Evolutionary conservation across 73 alveolate species (phyloP).

Genomic region (Tetrahymena malaccensis): DNA sequence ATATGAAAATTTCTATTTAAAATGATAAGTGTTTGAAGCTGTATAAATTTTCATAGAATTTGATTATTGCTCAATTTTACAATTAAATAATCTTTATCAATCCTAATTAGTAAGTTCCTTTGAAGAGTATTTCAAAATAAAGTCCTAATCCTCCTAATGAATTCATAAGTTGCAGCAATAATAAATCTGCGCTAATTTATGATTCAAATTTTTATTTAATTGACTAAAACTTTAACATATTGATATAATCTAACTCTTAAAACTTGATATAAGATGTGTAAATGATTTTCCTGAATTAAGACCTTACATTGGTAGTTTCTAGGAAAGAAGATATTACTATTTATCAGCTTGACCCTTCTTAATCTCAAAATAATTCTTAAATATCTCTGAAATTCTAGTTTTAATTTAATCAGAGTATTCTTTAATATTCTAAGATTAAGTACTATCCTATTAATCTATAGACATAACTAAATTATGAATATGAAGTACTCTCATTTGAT

Average conservation of each 20-base stretch:
- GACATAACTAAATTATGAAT: too few relatives aligned
- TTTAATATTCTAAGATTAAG: background rate
- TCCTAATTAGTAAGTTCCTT: too few relatives aligned
- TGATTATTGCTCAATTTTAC: background rate
- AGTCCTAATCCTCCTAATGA: background rate
- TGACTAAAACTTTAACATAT: background rate
- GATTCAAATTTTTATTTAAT: background rate
- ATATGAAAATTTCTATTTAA: too few relatives aligned
- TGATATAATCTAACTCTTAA: too few relatives aligned
- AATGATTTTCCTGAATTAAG: too few relatives aligned
- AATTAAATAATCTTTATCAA: too few relatives aligned
- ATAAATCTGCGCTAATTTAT: background rate
- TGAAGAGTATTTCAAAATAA: too few relatives aligned
- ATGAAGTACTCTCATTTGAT: background rate
- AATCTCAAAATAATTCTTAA: background rate
- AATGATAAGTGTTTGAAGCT: background rate
- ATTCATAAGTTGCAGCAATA: background rate
- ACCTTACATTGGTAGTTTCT: too few relatives aligned
- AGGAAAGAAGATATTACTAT: too few relatives aligned
- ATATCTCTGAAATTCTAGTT: background rate
- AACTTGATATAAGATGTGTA: too few relatives aligned
- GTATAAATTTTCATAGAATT: background rate
- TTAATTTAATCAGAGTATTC: background rate
- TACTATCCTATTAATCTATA: background rate
- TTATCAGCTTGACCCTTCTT: background rate